Evolutionary conservation across 2,329 filamentous ascomycete species (phyloP).

Genomic region (Epichloe bromicola): DNA sequence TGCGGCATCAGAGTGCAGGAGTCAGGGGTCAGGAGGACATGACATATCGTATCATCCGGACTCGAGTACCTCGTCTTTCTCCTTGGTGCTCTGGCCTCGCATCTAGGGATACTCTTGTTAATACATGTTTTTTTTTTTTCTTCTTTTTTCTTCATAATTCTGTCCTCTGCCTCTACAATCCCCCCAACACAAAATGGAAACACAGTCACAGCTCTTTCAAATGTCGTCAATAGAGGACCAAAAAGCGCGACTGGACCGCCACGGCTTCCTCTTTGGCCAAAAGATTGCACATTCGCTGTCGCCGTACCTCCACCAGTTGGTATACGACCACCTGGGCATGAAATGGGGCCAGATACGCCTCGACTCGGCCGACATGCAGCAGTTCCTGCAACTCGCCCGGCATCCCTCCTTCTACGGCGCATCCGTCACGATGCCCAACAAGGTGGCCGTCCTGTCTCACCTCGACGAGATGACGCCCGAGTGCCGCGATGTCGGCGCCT

Average conservation of each 20-base stretch:
- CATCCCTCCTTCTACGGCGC: constrained; percentile 49
- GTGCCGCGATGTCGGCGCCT: constrained; percentile 59
- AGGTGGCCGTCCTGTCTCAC: constrained; percentile 60
- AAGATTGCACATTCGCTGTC: constrained; percentile 43
- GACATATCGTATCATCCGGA: too few relatives aligned
- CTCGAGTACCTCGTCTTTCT: not conserved
- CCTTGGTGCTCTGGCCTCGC: not conserved
- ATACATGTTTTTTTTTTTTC: not conserved
- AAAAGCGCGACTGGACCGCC: constrained; percentile 23
- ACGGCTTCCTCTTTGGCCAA: constrained; percentile 44
- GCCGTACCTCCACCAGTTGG: constrained; percentile 38
- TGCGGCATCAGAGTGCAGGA: too few relatives aligned
- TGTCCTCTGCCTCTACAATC: not conserved
- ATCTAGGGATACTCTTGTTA: too few relatives aligned
- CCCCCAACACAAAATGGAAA: not conserved
- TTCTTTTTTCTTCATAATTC: not conserved
- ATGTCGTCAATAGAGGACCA: constrained; percentile 2
- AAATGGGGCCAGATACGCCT: constrained; percentile 39
- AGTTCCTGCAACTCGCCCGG: constrained; percentile 38
- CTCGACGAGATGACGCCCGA: constrained; percentile 63
- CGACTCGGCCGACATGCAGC: constrained; percentile 35
- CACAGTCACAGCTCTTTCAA: not conserved
- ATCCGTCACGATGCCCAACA: constrained; percentile 73
- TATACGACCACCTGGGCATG: constrained; percentile 37
- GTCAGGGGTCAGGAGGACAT: too few relatives aligned